Percentiles rank a stretch among this genome's conserved stretches.
Conservation (phyloP, 2,329 filamentous ascomycete genomes). For the Trichoderma sp. region DNA sequence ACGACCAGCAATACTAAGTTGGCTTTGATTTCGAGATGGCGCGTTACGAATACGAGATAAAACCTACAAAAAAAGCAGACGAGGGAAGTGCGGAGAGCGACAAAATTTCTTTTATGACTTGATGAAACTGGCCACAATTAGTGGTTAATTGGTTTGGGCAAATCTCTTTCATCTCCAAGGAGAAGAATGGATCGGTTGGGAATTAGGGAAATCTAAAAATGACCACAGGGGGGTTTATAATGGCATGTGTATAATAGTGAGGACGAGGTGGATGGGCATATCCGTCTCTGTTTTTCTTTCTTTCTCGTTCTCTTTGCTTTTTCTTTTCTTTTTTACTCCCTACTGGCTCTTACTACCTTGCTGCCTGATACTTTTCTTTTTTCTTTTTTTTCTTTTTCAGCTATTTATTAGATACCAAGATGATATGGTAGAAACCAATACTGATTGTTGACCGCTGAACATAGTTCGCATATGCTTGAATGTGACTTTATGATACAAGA, state of each 20-base stretch:
- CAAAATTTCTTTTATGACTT: constrained; percentile 17
- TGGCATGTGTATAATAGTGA: constrained; percentile 11
- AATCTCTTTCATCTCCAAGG: not conserved
- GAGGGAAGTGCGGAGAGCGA: not conserved
- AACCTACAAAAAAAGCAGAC: not conserved
- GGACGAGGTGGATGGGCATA: not conserved
- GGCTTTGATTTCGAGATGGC: not conserved
- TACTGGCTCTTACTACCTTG: not conserved
- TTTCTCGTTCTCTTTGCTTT: not conserved
- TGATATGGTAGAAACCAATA: not conserved
- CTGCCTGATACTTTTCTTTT: not conserved
- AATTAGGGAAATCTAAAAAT: not conserved
- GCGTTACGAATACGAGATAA: not conserved
- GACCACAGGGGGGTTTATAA: not conserved
- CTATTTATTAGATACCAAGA: not conserved
- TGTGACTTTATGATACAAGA: not conserved
- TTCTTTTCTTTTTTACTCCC: not conserved
- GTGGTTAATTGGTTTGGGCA: constrained; percentile 4
- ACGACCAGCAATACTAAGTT: not conserved
- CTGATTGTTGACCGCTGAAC: not conserved
- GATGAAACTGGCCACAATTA: constrained; percentile 14
- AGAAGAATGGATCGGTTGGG: not conserved
- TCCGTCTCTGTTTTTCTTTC: not conserved
- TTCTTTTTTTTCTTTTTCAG: not conserved
- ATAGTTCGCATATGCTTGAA: not conserved